Conservation (phyloP, 306 rosid genomes). For the Quercus wislizeni region DNA sequence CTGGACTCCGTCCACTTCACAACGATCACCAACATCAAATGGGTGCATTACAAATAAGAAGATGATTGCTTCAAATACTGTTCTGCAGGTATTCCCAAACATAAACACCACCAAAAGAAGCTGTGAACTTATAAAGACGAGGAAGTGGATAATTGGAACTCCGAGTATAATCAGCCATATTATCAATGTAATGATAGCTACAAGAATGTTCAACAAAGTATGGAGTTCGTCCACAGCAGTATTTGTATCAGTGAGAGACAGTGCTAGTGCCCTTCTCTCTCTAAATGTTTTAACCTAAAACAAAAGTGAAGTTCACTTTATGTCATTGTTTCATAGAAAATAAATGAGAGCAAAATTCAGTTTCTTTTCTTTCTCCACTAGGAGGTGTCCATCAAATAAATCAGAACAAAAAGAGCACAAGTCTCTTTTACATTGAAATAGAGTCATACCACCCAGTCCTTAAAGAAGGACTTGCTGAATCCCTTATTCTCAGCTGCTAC, state of each 20-base stretch:
- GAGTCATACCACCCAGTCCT: slow-evolving; percentile 36
- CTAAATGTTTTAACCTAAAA: slow-evolving; percentile 34
- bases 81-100: slow-evolving; percentile 43
- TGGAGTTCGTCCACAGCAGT: slow-evolving; percentile 47
- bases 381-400: too few species aligned
- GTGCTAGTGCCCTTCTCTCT: slow-evolving; percentile 40
- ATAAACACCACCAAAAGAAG: slow-evolving; percentile 38
- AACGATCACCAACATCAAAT: slow-evolving; percentile 45
- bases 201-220: slow-evolving; percentile 31
- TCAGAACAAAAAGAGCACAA: background rate
- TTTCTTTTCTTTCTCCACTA: too few species aligned
- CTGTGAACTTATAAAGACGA: slow-evolving; percentile 38
- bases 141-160: slow-evolving; percentile 30
- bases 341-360: too few species aligned
- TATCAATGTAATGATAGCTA: slow-evolving; percentile 23
- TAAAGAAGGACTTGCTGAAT: slow-evolving; percentile 24
- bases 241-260: slow-evolving; percentile 38
- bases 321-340: background rate
- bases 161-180: slow-evolving; percentile 38
- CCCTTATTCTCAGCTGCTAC: background rate
- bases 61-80: slow-evolving; percentile 43
- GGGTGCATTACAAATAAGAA: slow-evolving; percentile 48
- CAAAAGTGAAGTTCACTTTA: background rate
- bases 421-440: background rate
- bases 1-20: slow-evolving; percentile 48